Evolutionary conservation across 2,329 filamentous ascomycete species (phyloP).

Genomic region (Ophiobolus disseminans): DNA sequence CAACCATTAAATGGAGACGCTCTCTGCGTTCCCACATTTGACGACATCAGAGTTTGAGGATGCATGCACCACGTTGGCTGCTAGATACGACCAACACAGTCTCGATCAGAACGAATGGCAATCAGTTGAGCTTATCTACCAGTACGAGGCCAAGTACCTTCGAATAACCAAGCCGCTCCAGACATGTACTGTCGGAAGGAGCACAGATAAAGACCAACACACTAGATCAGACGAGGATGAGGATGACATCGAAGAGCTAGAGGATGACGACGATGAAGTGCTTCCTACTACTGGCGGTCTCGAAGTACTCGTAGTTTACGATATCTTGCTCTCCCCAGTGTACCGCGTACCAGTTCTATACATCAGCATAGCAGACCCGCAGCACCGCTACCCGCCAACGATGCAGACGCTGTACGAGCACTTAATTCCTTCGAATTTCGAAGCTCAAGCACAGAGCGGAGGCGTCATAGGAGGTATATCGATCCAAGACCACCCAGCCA

Average conservation of each 20-base stretch:
- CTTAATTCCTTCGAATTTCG: slow-evolving; percentile 46
- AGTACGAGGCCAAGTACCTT: slow-evolving; percentile 21
- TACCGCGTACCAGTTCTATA: slow-evolving; percentile 58
- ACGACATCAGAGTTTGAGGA: slow-evolving; percentile 34
- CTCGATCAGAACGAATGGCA: slow-evolving; percentile 32
- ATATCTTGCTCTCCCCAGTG: slow-evolving; percentile 52
- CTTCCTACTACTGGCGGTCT: slow-evolving; percentile 4
- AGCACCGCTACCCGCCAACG: slow-evolving; percentile 37
- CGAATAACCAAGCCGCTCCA: slow-evolving; percentile 35
- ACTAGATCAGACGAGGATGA: not conserved
- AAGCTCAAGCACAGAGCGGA: slow-evolving; percentile 38
- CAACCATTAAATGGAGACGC: too few relatives aligned
- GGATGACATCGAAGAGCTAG: slow-evolving; percentile 10
- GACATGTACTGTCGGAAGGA: too few relatives aligned
- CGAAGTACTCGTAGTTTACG: slow-evolving; percentile 40
- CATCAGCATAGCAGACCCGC: slow-evolving; percentile 39
- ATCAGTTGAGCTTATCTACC: slow-evolving; percentile 25
- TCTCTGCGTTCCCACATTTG: slow-evolving; percentile 39
- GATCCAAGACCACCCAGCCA: slow-evolving; percentile 75
- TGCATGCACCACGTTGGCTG: slow-evolving; percentile 31
- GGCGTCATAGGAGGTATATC: slow-evolving; percentile 52
- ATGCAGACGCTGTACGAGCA: slow-evolving; percentile 45
- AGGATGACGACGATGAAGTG: slow-evolving; percentile 34
- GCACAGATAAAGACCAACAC: not conserved
- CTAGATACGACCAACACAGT: slow-evolving; percentile 18